These are phyloP conservation scores for Chimonanthus salicifolius DNA, from an alignment of 164 flowering plant genomes.

Conservation along the genomic window DNA sequence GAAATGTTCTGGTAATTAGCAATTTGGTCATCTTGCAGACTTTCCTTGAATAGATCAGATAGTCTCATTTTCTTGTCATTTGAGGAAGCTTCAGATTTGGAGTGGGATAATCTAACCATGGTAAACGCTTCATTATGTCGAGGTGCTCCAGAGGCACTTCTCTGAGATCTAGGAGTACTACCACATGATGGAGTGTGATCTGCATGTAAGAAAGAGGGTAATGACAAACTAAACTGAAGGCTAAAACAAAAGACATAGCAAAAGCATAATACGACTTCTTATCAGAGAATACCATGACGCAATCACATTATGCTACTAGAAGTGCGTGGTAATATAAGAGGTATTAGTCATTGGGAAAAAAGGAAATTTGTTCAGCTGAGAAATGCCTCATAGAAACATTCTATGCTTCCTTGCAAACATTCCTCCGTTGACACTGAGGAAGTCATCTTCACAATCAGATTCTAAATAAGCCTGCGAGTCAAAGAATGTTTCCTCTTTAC, in stretches of 20 bases:
- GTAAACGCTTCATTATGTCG: constrained; percentile 18
- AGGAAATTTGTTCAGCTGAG: background rate
- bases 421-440: constrained; percentile 85
- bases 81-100: constrained; percentile 35
- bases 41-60: constrained; percentile 62
- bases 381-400: background rate
- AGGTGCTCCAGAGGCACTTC: constrained; percentile 25
- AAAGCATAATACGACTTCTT: background rate
- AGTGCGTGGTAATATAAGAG: background rate
- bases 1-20: constrained; percentile 6
- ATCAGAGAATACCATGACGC: background rate
- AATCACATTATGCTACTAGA: background rate
- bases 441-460: constrained; percentile 90
- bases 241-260: background rate
- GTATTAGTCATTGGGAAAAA: background rate
- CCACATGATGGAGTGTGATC: constrained; percentile 82
- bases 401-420: constrained; percentile 14
- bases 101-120: constrained; percentile 16
- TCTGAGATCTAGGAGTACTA: constrained; percentile 44
- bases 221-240: background rate
- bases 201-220: constrained; percentile 27
- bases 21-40: constrained; percentile 23
- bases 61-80: constrained; percentile 54
- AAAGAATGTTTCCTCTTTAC: constrained; percentile 74
- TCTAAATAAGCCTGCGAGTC: constrained; percentile 78